Evolutionary conservation across 2,329 filamentous ascomycete species (phyloP).

Genomic region (Cladosporium velox): DNA sequence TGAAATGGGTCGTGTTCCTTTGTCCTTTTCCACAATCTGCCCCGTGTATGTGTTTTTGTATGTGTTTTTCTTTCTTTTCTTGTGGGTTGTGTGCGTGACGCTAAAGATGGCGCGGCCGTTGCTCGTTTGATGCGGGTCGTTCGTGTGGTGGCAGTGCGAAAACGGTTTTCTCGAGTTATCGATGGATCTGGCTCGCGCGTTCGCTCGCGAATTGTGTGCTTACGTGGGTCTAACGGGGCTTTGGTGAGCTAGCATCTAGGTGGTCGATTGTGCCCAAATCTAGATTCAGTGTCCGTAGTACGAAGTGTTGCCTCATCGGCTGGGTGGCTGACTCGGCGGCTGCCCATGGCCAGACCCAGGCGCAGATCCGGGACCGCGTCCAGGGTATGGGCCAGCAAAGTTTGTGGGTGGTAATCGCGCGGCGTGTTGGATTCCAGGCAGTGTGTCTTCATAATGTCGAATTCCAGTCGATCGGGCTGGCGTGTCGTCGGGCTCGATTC

Average conservation of each 20-base stretch:
- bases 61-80: not conserved
- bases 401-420: slow-evolving; percentile 2
- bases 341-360: not conserved
- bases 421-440: not conserved
- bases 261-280: not conserved
- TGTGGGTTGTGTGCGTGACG: not conserved
- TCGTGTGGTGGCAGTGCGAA: not conserved
- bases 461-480: slow-evolving; percentile 32
- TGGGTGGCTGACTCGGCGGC: slow-evolving; percentile 6
- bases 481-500: slow-evolving; percentile 28
- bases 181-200: not conserved
- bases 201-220: not conserved
- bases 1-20: not conserved
- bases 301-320: not conserved
- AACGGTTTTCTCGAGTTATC: not conserved
- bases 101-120: not conserved
- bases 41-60: not conserved
- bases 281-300: not conserved
- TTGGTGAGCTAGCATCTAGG: not conserved
- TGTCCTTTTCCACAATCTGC: not conserved
- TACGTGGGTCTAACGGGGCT: not conserved
- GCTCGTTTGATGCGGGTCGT: not conserved
- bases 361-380: slow-evolving; percentile 1
- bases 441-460: slow-evolving; percentile 31
- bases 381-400: not conserved